A percentile compares a stretch with the other conserved stretches of the same genome.
Evolutionary conservation across 306 rosid species (phyloP).

Genomic region (Chamaecrista fasciculata): DNA sequence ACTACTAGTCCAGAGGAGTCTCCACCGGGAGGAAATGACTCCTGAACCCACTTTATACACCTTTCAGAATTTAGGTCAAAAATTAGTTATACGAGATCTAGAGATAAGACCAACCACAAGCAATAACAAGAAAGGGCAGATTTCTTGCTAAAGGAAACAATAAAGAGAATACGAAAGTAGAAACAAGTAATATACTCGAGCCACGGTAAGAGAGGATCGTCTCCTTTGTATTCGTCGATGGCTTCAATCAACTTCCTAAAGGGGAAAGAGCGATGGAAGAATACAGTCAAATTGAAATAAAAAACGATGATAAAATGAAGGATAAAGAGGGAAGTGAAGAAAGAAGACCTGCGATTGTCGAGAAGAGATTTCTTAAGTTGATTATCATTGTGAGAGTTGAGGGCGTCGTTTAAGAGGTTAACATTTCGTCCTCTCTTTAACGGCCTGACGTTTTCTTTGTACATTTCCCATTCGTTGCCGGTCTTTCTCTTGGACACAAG

Average conservation of each 20-base stretch:
- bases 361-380: conserved; percentile 61
- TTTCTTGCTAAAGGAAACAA: not conserved
- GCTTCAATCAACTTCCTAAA: conserved; percentile 63
- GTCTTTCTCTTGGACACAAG: conserved; percentile 56
- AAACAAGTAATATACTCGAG: conserved; percentile 35
- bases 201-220: conserved; percentile 95
- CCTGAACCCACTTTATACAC: conserved; percentile 96
- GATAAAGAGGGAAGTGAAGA: not conserved
- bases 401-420: conserved; percentile 59
- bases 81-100: not conserved
- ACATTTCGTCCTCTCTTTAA: conserved; percentile 89
- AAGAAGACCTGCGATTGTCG: conserved; percentile 52
- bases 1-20: conserved; percentile 82
- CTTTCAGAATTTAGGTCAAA: conserved; percentile 26
- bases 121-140: not conserved
- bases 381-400: conserved; percentile 54
- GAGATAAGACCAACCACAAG: not conserved
- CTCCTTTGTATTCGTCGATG: conserved; percentile 69
- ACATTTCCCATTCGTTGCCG: conserved; percentile 86
- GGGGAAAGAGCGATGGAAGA: not conserved
- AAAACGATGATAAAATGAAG: not conserved
- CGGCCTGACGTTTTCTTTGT: conserved; percentile 92
- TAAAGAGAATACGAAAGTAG: not conserved
- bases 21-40: conserved; percentile 91
- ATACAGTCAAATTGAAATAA: not conserved